These are phyloP conservation scores for Dichotomopilus funicola DNA, from an alignment of 2,329 filamentous ascomycete genomes.

Conservation along the genomic window DNA sequence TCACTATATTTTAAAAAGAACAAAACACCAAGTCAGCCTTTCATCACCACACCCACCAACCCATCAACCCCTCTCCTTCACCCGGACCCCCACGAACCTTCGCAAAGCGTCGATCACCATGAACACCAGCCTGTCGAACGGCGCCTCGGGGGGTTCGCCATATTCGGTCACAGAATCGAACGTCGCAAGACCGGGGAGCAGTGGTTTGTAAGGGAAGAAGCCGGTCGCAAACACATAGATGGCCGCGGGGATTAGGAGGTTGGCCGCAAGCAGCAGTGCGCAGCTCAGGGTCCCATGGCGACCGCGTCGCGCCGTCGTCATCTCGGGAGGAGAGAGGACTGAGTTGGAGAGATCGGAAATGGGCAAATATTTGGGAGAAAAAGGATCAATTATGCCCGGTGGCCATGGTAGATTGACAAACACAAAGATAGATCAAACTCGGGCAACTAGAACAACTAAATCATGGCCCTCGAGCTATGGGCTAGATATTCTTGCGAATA, in stretches of 20 bases:
- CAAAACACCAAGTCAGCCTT: background rate
- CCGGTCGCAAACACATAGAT: slow-evolving; percentile 75
- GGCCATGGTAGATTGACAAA: background rate
- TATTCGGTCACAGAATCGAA: slow-evolving; percentile 42
- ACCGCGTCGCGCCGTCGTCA: slow-evolving; percentile 25
- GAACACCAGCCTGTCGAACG: slow-evolving; percentile 86
- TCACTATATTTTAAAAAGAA: slow-evolving; percentile 51
- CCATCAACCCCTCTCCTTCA: background rate
- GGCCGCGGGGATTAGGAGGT: slow-evolving; percentile 69
- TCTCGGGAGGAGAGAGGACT: slow-evolving; percentile 1
- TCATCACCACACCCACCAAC: slow-evolving; percentile 7
- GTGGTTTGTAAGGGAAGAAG: slow-evolving; percentile 97
- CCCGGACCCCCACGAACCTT: slow-evolving; percentile 47
- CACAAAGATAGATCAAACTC: too few species aligned
- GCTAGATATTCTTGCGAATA: too few species aligned
- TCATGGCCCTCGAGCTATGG: too few species aligned
- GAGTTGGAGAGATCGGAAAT: background rate
- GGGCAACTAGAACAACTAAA: too few species aligned
- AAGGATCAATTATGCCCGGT: background rate
- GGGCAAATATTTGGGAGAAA: background rate
- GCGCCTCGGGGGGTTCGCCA: slow-evolving; percentile 53
- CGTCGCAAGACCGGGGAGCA: slow-evolving; percentile 76
- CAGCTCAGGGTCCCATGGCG: slow-evolving; percentile 26
- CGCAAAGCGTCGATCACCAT: slow-evolving; percentile 96
- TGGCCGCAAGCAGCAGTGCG: slow-evolving; percentile 53